Evolutionary conservation across 2,329 filamentous ascomycete species (phyloP), one percentile per base, ranked within the genome.

Genomic region (Fusarium graminum): DNA sequence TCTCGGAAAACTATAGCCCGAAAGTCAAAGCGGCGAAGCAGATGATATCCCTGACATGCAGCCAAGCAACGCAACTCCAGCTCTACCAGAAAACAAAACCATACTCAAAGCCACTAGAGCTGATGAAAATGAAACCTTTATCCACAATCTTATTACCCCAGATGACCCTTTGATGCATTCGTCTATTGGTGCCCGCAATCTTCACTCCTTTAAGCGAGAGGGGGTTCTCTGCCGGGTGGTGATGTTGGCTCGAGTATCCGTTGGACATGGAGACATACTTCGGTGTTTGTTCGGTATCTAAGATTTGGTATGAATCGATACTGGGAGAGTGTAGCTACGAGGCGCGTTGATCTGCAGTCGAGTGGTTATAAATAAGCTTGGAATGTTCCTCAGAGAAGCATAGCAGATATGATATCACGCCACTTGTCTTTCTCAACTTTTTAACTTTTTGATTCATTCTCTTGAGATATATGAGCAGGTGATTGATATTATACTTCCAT

Each of bases 161-260:
- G 55, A 66, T 67, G 69, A 69, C 52, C 57, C 40, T 42, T 19
- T 10, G 42, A 59, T 51, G 56, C 50, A 43, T 60, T 19, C 47
- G 45, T 49, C 39, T 45, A 72, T 72, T 72, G 69, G 69, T 72
- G 69, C 69, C 69, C 69, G 69, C 69, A 72, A 57, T 60, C 39
- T 46, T 59, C 26, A 22, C 47, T 6, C n/a, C 34, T 9, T 36
- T n/a, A 36, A 36, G 16, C 30, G 45, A 54, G 65, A 65, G 68
- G 65, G 69, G 65, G 47, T 69, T 6, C 22, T 22, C 22, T 45
- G 50, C 47, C 63, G 55, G 43, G 46, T 59, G 55, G 49, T 45
- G 65, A 64, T 69, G 47, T 58, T 65, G 41, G 22, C 45, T 54
- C 58, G 28, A 65, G 59, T 30, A 26, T 64, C 22, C n/a, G 26